Evolutionary conservation across 768 basidiomycete genomes (phyloP).

Genomic region (Leucocoprinus sp.): DNA sequence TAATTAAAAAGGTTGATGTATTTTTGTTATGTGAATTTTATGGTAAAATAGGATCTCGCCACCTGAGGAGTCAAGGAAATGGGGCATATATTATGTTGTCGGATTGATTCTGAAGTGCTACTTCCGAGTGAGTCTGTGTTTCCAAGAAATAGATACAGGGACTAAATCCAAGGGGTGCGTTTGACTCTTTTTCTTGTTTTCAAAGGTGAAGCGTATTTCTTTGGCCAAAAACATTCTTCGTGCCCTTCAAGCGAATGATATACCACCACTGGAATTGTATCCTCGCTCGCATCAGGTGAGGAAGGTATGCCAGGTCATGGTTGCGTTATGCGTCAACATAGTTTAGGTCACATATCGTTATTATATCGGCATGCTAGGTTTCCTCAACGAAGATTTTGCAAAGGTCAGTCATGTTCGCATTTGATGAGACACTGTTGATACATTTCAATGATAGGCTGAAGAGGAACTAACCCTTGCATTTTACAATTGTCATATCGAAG

Average conservation of each 20-base stretch:
- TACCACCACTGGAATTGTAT: conserved; percentile 68
- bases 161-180: neutral
- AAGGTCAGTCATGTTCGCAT: conserved; percentile 38
- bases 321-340: conserved; percentile 8
- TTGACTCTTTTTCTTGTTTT: no score
- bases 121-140: conserved; percentile 60
- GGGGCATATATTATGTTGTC: conserved; percentile 91
- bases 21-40: neutral
- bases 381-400: conserved; percentile 84
- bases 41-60: conserved; percentile 48
- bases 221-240: conserved; percentile 88
- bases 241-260: conserved; percentile 79
- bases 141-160: neutral
- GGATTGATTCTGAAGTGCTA: conserved; percentile 89
- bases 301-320: neutral
- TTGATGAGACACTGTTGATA: conserved; percentile 6
- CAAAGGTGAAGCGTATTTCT: conserved; percentile 82
- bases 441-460: conserved; percentile 50
- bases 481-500: conserved; percentile 66
- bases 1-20: conserved; percentile 13
- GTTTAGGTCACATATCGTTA: conserved; percentile 85
- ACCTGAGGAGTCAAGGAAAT: conserved; percentile 67
- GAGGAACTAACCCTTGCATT: conserved; percentile 83
- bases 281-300: conserved; percentile 80
- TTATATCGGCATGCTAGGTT: conserved; percentile 91